These are phyloP conservation scores for Pleurotus giganteus DNA, from an alignment of 768 basidiomycete species.

Conservation along the genomic window DNA sequence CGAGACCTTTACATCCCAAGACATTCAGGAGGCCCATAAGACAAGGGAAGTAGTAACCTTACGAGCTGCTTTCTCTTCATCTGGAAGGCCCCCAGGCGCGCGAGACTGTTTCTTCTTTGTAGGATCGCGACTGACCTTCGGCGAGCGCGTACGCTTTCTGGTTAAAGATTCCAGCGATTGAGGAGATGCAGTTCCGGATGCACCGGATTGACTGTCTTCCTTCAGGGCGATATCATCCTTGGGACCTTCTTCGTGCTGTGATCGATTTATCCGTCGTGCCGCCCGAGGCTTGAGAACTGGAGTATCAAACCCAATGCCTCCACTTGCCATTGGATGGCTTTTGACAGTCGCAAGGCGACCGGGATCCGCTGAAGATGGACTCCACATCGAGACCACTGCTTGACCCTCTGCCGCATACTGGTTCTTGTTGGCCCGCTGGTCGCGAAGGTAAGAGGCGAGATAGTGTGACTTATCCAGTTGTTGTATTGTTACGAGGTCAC, in stretches of 20 bases:
- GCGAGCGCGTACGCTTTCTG: no score
- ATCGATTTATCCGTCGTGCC: not conserved
- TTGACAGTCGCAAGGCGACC: not conserved
- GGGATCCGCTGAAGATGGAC: not conserved
- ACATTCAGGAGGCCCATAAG: not conserved
- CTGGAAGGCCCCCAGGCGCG: conserved; percentile 5
- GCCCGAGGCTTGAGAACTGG: conserved; percentile 54
- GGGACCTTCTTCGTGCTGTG: not conserved
- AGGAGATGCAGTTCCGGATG: no score
- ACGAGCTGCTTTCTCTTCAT: conserved; percentile 22
- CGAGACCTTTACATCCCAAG: conserved; percentile 47
- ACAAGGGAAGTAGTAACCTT: conserved; percentile 12
- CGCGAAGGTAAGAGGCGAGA: conserved; percentile 46
- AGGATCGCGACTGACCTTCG: not conserved
- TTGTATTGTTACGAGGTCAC: not conserved
- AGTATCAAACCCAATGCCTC: conserved; percentile 43
- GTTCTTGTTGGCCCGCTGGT: conserved; percentile 44
- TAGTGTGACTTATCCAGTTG: conserved; percentile 39
- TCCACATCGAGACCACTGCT: conserved; percentile 29
- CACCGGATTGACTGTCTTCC: not conserved
- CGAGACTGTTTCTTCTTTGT: not conserved
- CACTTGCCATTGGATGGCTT: conserved; percentile 10
- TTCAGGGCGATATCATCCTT: not conserved
- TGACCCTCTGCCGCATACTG: conserved; percentile 42
- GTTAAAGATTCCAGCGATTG: no score